A percentile compares a stretch with the other conserved stretches of the same genome.
These are phyloP conservation scores for Aspergillus niger DNA, from an alignment of 2,329 filamentous ascomycete species.

Conservation along the genomic window DNA sequence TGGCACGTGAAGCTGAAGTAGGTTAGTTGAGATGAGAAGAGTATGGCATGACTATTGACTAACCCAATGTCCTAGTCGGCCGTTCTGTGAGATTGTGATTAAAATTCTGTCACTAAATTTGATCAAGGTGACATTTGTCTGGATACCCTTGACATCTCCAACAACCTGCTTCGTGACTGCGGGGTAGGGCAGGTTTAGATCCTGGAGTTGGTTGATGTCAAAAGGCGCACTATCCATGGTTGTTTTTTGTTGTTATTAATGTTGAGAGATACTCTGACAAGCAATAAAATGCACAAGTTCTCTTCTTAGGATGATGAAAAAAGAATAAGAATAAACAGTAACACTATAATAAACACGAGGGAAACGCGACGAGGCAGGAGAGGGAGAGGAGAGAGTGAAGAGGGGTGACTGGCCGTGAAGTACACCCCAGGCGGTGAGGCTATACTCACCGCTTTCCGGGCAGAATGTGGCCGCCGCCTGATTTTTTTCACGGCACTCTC, in stretches of 20 bases:
- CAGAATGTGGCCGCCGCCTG: constrained; percentile 29
- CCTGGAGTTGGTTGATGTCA: constrained; percentile 41
- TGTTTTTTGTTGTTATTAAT: not conserved
- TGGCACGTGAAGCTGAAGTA: constrained; percentile 33
- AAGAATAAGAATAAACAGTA: too few species aligned
- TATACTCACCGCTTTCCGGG: constrained; percentile 18
- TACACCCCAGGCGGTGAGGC: constrained; percentile 23
- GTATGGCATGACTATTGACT: constrained; percentile 22
- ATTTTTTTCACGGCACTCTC: constrained; percentile 21
- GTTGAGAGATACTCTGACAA: not conserved
- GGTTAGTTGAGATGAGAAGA: constrained; percentile 13
- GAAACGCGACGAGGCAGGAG: not conserved
- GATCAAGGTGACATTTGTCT: constrained; percentile 71
- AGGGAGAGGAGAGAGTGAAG: not conserved
- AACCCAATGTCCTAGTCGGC: constrained; percentile 90
- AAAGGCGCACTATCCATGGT: constrained; percentile 29
- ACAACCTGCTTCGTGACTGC: constrained; percentile 62
- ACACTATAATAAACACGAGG: not conserved
- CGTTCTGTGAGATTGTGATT: constrained; percentile 83
- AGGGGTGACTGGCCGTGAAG: not conserved
- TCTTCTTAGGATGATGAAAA: not conserved
- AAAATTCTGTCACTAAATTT: constrained; percentile 89
- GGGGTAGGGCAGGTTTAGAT: constrained; percentile 63
- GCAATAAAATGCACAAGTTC: not conserved
- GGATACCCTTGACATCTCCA: constrained; percentile 65